Evolutionary conservation across 192 early-diverging fungal species (phyloP).

Genomic region (Gigaspora rosea): DNA sequence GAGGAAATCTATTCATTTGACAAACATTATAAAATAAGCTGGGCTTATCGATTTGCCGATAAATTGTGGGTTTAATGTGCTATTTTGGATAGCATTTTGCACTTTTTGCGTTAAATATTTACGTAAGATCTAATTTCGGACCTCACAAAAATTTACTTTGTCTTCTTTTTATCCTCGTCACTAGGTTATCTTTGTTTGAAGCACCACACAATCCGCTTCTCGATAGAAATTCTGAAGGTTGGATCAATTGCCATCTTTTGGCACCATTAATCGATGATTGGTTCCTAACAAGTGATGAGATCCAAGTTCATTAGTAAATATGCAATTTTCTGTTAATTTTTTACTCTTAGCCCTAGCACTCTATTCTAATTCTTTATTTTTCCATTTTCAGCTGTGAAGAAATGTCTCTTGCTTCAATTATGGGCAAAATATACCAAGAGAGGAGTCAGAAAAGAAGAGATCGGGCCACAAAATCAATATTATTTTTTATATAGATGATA

Average conservation of each 20-base stretch:
- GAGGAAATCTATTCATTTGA: conserved; percentile 8
- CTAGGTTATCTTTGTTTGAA: conserved; percentile 5
- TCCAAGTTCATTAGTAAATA: not conserved
- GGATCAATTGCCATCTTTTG: not conserved
- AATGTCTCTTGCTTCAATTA: conserved; percentile 16
- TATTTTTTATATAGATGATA: conserved; percentile 21
- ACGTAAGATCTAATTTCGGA: too few species aligned
- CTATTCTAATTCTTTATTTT: not conserved
- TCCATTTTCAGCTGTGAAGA: not conserved
- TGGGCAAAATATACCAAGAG: conserved; percentile 14
- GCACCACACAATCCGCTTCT: conserved; percentile 2
- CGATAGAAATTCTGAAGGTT: conserved; percentile 14
- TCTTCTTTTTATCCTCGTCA: not conserved
- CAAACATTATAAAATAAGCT: conserved; percentile 7
- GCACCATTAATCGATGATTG: not conserved
- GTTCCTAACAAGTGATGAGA: not conserved
- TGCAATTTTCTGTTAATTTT: not conserved
- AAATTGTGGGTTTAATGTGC: conserved; percentile 19
- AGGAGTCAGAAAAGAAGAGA: not conserved
- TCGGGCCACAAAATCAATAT: conserved; percentile 8
- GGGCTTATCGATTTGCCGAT: conserved; percentile 13
- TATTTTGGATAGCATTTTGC: not conserved
- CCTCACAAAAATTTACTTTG: too few species aligned
- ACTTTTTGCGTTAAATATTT: not conserved
- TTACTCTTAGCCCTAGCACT: not conserved